Evolutionary conservation across 345 rosid genomes (phyloP).

Genomic region (Angophora floribunda): DNA sequence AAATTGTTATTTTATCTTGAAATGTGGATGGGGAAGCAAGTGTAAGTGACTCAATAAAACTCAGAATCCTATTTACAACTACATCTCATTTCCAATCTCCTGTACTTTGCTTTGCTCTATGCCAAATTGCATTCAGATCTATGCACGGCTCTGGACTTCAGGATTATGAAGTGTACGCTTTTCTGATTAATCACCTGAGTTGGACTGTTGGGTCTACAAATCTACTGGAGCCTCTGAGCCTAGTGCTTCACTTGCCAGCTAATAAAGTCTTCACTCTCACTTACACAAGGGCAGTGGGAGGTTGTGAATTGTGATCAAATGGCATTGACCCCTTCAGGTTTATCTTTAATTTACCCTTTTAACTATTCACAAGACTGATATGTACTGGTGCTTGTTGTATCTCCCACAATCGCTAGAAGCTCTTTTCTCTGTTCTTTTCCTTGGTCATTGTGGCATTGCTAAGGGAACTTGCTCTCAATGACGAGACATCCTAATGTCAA

Average conservation of each 20-base stretch:
- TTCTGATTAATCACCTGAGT: background rate
- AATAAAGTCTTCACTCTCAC: background rate
- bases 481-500: background rate
- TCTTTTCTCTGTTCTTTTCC: background rate
- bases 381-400: background rate
- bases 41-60: background rate
- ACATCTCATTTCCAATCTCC: background rate
- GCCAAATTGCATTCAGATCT: background rate
- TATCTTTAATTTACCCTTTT: background rate
- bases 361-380: background rate
- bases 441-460: background rate
- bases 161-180: background rate
- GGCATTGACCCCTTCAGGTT: background rate
- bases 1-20: background rate
- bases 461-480: background rate
- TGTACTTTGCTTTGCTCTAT: background rate
- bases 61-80: background rate
- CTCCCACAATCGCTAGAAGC: background rate
- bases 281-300: background rate
- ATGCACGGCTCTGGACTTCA: background rate
- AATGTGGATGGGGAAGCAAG: background rate
- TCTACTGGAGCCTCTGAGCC: background rate
- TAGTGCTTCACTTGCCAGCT: background rate
- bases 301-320: background rate
- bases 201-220: background rate